phyloP scores from a whole-genome alignment of 1,284 basidiomycete species.

The Mycosarcoma maydis region DNA sequence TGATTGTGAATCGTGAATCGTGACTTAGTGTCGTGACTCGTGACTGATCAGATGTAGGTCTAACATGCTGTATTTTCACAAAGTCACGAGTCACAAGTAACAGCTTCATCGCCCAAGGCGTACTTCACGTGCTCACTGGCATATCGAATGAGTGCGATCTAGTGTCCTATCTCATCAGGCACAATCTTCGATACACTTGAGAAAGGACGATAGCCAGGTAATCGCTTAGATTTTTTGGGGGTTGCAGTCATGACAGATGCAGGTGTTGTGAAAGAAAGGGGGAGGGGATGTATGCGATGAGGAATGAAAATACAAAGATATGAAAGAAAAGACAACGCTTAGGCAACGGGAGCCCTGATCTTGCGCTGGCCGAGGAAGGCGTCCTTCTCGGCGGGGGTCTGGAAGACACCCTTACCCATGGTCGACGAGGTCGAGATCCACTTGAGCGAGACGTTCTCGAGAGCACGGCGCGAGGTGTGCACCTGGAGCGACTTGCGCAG shows the following conservation, averaged over 20 bases:
- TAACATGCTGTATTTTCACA: neutral
- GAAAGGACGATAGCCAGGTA: constrained; percentile 26
- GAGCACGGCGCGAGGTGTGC: constrained; percentile 68
- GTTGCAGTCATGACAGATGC: constrained; percentile 39
- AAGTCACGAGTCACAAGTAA: too few species aligned
- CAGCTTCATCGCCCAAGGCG: too few species aligned
- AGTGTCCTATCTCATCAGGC: too few species aligned
- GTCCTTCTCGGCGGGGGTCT: constrained; percentile 93
- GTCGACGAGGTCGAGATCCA: constrained; percentile 98
- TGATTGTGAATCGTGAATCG: too few species aligned
- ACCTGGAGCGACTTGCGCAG: constrained; percentile 66
- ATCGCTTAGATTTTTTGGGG: constrained; percentile 42
- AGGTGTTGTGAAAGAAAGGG: constrained; percentile 15
- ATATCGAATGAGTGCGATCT: too few species aligned
- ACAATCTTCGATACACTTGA: neutral
- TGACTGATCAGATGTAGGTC: neutral
- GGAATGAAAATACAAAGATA: constrained; percentile 13
- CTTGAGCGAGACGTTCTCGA: constrained; percentile 98
- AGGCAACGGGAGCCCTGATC: constrained; percentile 48
- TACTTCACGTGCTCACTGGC: too few species aligned
- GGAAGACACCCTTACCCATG: constrained; percentile 87
- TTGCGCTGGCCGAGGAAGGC: constrained; percentile 81
- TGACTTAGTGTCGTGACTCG: too few species aligned
- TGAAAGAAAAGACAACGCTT: constrained; percentile 23
- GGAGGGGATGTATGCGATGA: constrained; percentile 17